Conservation (phyloP, 2,329 filamentous ascomycete genomes). For the Didymellaceae sp. region DNA sequence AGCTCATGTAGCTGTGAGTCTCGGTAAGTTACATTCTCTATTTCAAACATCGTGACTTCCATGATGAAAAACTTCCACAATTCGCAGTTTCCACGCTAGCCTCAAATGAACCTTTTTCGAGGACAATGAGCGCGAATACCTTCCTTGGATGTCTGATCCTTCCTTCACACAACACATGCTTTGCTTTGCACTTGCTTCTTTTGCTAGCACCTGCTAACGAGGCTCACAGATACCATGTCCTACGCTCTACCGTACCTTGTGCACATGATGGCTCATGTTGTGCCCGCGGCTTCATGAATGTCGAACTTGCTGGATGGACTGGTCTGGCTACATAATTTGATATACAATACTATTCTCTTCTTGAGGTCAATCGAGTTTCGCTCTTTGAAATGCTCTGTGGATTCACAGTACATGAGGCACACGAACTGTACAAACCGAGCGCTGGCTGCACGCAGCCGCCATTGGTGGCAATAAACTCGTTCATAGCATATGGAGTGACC, state of each 20-base stretch:
- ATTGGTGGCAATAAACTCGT: too few relatives aligned
- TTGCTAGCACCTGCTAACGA: slow-evolving; percentile 27
- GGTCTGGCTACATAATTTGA: neutral
- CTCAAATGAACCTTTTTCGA: slow-evolving; percentile 67
- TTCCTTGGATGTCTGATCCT: slow-evolving; percentile 80
- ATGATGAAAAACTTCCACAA: slow-evolving; percentile 80
- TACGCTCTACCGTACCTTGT: too few relatives aligned
- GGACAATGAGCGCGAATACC: slow-evolving; percentile 70
- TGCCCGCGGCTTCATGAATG: neutral
- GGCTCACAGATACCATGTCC: slow-evolving; percentile 19
- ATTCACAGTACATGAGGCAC: too few relatives aligned
- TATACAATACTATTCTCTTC: too few relatives aligned
- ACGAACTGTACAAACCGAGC: too few relatives aligned
- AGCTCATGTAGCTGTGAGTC: neutral
- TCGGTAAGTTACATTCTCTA: slow-evolving; percentile 17
- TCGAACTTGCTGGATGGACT: neutral
- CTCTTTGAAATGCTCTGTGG: too few relatives aligned
- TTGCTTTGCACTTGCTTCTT: slow-evolving; percentile 7
- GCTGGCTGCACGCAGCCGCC: too few relatives aligned
- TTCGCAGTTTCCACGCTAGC: slow-evolving; percentile 92
- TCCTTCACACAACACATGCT: slow-evolving; percentile 21
- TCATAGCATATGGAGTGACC: too few relatives aligned
- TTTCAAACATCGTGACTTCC: slow-evolving; percentile 28
- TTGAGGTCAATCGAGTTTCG: too few relatives aligned
- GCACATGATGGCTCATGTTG: neutral